Evolutionary conservation across 2,329 filamentous ascomycete genomes (phyloP), one percentile per base, ranked within the genome.

Genomic region (Curvularia sp.): DNA sequence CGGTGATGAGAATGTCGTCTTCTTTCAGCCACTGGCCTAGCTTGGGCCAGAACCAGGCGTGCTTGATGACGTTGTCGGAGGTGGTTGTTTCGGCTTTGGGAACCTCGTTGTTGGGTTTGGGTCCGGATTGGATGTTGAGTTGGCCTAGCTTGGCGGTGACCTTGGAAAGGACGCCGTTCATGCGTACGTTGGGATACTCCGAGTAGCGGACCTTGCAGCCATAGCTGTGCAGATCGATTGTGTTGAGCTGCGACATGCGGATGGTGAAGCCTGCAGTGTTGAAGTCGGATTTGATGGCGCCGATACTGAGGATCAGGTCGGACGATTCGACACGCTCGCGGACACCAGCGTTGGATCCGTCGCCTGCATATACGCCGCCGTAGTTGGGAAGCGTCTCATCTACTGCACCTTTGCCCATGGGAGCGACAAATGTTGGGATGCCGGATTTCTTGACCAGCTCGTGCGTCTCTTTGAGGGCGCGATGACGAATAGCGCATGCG

Each of bases 331-430:
- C 84, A 28, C 84, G 82, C 43, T 87, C 79, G 63, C 84, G 83
- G 24, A 90, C 89, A 38, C 84, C 83, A 0, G 86, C 83, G 52
- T 88, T 85, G 31, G 89, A 92, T 35, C 89, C 91, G 58, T 85
- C 84, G n/a, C 93, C 93, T 8, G 90, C 89, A 75, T 96, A 96
- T 5, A 96, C 90, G 63, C 93, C 93, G 22, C 90, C 90, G 66
- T 89, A 96, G 70, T 86, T 90, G n/a, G 84, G 81, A 47, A 90
- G 84, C 1, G 85, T 85, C 77, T 97, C 92, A 69, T 95, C 85
- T 47, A 97, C 85, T 20, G 90, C 90, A 18, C 92, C 86, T 79
- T 96, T 96, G 47, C 92, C 92, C 90, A 96, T 96, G 2, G 92
- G 91, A 0, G 92, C 90, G n/a, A 93, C 90, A 68, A 95, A 96